These are phyloP conservation scores for Ambrosia trifida DNA, from an alignment of 129 eudicot genomes.

Conservation along the genomic window DNA sequence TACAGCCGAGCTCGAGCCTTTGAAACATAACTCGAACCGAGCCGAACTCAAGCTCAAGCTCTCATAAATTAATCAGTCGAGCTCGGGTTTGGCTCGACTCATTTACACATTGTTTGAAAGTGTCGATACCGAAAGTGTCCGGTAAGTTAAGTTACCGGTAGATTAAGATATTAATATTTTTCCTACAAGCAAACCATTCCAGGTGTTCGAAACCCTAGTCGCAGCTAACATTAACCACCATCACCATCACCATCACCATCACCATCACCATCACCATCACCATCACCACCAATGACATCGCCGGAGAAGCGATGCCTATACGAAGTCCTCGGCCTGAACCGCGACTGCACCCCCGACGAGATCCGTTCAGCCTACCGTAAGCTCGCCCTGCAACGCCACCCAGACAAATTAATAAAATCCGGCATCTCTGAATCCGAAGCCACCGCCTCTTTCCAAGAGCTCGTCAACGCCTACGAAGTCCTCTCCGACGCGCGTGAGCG, in stretches of 20 bases:
- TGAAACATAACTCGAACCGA: too few species aligned
- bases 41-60: too few species aligned
- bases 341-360: slow-evolving; percentile 74
- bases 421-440: slow-evolving; percentile 82
- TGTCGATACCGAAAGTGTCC: too few species aligned
- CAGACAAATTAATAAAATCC: slow-evolving; percentile 81
- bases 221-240: not conserved
- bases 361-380: slow-evolving; percentile 84
- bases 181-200: not conserved
- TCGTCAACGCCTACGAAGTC: slow-evolving; percentile 89
- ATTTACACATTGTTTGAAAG: too few species aligned
- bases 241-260: not conserved
- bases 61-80: too few species aligned
- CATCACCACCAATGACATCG: slow-evolving; percentile 46
- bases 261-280: not conserved
- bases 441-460: slow-evolving; percentile 91
- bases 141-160: too few species aligned
- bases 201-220: slow-evolving; percentile 31
- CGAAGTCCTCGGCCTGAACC: slow-evolving; percentile 76
- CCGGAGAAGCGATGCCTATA: slow-evolving; percentile 83
- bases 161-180: too few species aligned
- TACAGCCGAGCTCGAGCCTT: too few species aligned
- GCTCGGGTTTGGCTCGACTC: too few species aligned
- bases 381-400: slow-evolving; percentile 98
- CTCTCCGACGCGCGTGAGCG: slow-evolving; percentile 89